Percentiles rank a stretch among this genome's conserved stretches.
phyloP scores from a whole-genome alignment of 345 rosid genomes.

The Citrus medica region DNA sequence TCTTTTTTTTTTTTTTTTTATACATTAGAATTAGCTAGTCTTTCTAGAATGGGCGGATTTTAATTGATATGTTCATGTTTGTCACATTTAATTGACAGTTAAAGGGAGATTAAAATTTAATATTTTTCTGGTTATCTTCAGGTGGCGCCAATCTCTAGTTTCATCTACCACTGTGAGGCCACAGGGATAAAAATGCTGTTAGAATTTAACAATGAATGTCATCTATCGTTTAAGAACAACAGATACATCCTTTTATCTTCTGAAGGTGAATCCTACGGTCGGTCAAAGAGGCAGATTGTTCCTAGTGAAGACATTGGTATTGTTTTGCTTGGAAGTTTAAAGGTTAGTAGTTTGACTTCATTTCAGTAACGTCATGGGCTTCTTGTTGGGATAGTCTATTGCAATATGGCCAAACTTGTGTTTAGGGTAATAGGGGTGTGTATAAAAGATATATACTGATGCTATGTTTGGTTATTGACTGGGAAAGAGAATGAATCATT shows the following conservation, averaged over 20 bases:
- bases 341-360: constrained; percentile 42
- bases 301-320: constrained; percentile 49
- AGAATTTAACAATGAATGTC: constrained; percentile 21
- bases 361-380: neutral
- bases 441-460: neutral
- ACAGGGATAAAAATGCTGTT: constrained; percentile 32
- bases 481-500: neutral
- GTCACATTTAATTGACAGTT: neutral
- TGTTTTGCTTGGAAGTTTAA: constrained; percentile 62
- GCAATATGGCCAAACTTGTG: constrained; percentile 1
- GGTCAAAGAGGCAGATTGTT: constrained; percentile 44
- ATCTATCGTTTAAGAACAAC: constrained; percentile 12
- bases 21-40: neutral
- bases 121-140: constrained; percentile 24
- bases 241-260: constrained; percentile 18
- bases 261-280: constrained; percentile 28
- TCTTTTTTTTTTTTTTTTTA: too few relatives aligned
- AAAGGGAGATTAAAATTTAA: neutral
- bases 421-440: neutral
- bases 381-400: neutral
- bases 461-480: neutral
- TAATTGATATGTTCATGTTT: neutral
- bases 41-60: neutral
- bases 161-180: constrained; percentile 54
- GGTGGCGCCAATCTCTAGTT: constrained; percentile 70